Evolutionary conservation across 768 basidiomycete species (phyloP).

Genomic region (Kwoniella sp.): DNA sequence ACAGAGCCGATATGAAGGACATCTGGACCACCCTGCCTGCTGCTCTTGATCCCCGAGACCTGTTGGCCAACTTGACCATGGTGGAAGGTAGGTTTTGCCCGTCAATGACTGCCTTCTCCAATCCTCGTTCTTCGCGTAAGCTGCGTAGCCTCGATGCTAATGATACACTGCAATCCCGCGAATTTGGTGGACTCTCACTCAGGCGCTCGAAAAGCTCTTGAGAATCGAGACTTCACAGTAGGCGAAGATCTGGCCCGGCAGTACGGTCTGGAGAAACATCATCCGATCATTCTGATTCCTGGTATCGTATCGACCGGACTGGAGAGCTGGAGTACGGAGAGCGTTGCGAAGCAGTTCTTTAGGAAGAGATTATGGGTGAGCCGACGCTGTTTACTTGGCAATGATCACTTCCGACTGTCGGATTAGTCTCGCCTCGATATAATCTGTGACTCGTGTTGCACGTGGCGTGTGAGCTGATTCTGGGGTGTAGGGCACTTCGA

Average conservation of each 20-base stretch:
- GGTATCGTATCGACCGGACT: conserved; percentile 89
- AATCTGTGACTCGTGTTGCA: background rate
- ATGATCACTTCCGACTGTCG: too few relatives aligned
- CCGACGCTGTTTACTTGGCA: conserved; percentile 54
- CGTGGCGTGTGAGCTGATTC: background rate
- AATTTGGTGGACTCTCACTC: background rate
- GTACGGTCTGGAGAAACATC: conserved; percentile 61
- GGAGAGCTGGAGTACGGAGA: conserved; percentile 90
- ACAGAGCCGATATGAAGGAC: conserved; percentile 43
- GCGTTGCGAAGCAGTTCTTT: conserved; percentile 84
- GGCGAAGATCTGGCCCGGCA: conserved; percentile 44
- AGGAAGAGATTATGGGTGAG: conserved; percentile 71
- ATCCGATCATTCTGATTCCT: conserved; percentile 84
- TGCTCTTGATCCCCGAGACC: conserved; percentile 45
- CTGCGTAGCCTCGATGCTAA: background rate
- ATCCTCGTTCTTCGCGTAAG: background rate
- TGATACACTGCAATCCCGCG: too few relatives aligned
- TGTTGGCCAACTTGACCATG: conserved; percentile 47
- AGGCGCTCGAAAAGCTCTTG: conserved; percentile 50
- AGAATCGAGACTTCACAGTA: conserved; percentile 52
- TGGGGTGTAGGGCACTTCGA: conserved; percentile 43
- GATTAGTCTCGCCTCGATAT: too few relatives aligned
- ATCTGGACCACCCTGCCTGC: conserved; percentile 42
- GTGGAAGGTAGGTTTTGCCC: conserved; percentile 36
- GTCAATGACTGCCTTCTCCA: background rate